Base-by-base conservation (phyloP, 140 eudicot species). In the Senecio squalidus region DNA sequence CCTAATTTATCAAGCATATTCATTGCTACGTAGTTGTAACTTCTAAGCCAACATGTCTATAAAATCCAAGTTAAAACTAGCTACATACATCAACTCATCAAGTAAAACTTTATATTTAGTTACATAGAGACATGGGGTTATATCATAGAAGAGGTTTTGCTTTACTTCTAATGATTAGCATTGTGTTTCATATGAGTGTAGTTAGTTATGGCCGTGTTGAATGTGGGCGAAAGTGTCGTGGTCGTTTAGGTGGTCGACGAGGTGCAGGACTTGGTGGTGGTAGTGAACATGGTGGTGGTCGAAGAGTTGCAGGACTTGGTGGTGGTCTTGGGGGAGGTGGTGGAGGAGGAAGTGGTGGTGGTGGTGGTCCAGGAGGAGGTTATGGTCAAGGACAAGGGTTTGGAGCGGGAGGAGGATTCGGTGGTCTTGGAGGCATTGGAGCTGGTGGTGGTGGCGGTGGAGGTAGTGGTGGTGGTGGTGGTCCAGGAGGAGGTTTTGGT, bases 131-230 rank as follows among this genome's bases (percentile, higher is more conserved):
- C n/a, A 70, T 80, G 88, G 64, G 44, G 53, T 23, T 64, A 38
- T 77, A 78, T 56, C 72, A 47, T 10, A 80, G 78, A 75, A 72
- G 94, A 76, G 14, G 54, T 7, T 75, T 74, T 50, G 55, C 45
- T 29, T 6, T 68, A 9, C 68, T 74, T 56, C 70, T 84, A 21
- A 10, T 84, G 0, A 20, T 78, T 55, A 25, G 79, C 69, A 45
- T 84, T 61, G 81, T 51, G 20, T 50, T 15, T n/a, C n/a, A n/a
- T n/a, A n/a, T n/a, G n/a, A n/a, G n/a, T n/a, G n/a, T n/a, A n/a
- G n/a, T n/a, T n/a, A 34, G 74, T 62, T 34, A 52, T 0, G 78
- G 83, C 55, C 67, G 60, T 20, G 74, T 20, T 0, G 75, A 68
- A 22, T 77, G 74, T 4, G 66, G 83, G 81, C 9, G 79, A 78